Conservation (phyloP, 805 yeast genomes). For the Kuraishia piskuri region DNA sequence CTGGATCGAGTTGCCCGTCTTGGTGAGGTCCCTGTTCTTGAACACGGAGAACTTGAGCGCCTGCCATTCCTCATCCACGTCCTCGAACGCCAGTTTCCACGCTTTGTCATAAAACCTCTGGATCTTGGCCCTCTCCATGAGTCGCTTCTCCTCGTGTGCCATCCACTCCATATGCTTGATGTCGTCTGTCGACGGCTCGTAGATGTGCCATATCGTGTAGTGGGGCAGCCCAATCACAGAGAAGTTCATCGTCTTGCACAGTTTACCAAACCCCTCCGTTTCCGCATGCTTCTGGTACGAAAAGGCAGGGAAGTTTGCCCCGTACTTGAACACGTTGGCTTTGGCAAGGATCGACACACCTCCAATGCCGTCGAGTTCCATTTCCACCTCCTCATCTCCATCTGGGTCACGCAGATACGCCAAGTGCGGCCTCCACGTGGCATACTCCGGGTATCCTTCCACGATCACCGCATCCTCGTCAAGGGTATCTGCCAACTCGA, state of each 20-base stretch:
- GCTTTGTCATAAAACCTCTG: constrained; percentile 61
- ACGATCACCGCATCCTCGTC: constrained; percentile 94
- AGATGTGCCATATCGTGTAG: constrained; percentile 89
- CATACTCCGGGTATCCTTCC: constrained; percentile 92
- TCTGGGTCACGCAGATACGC: constrained; percentile 89
- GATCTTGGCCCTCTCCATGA: constrained; percentile 53
- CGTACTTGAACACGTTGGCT: constrained; percentile 76
- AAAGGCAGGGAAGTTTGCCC: constrained; percentile 92
- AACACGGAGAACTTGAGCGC: constrained; percentile 60
- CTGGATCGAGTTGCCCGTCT: constrained; percentile 23
- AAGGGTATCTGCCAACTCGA: constrained; percentile 60
- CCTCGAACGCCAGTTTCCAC: constrained; percentile 78
- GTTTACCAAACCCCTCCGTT: constrained; percentile 90
- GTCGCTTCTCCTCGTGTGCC: constrained; percentile 68
- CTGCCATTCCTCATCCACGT: constrained; percentile 67
- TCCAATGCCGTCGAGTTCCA: constrained; percentile 93
- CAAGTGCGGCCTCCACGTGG: constrained; percentile 94
- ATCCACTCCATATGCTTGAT: constrained; percentile 79
- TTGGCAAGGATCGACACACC: constrained; percentile 88
- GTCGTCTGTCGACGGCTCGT: constrained; percentile 90
- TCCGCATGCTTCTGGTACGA: constrained; percentile 93
- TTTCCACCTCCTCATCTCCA: constrained; percentile 87
- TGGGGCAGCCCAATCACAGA: constrained; percentile 85
- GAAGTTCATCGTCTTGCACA: constrained; percentile 78
- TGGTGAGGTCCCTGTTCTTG: constrained; percentile 65